phyloP scores from a whole-genome alignment of 2,329 filamentous ascomycete genomes.

The Xylariaceae sp. region DNA sequence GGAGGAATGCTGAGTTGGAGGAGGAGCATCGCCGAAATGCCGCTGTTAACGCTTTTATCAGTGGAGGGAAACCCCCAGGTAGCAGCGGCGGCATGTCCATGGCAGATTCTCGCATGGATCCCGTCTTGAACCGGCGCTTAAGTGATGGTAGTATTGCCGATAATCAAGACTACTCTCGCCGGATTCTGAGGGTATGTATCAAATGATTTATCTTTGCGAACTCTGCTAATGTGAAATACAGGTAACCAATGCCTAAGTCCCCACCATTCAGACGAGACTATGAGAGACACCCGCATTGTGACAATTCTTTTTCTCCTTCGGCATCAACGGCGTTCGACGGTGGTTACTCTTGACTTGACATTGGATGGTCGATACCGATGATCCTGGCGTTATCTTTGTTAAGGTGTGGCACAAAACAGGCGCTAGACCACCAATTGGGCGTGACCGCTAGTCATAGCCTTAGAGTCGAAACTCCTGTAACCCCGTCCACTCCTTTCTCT shows the following conservation, averaged over 20 bases:
- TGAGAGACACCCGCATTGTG: constrained; percentile 43
- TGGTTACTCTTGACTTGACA: constrained; percentile 41
- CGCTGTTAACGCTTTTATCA: constrained; percentile 78
- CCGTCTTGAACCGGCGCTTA: constrained; percentile 82
- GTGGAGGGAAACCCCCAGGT: constrained; percentile 65
- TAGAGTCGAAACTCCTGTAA: constrained; percentile 30
- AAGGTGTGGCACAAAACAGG: constrained; percentile 38
- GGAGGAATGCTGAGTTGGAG: constrained; percentile 78
- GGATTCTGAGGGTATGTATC: constrained; percentile 84
- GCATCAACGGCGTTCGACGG: constrained; percentile 47
- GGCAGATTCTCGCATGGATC: constrained; percentile 85
- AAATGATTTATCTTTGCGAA: not conserved
- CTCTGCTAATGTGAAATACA: constrained; percentile 25
- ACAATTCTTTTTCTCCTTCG: constrained; percentile 40
- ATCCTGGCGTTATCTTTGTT: constrained; percentile 45
- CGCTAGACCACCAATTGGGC: constrained; percentile 32
- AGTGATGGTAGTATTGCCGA: constrained; percentile 97
- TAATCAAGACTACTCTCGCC: constrained; percentile 94
- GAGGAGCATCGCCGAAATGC: constrained; percentile 85
- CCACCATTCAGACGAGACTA: constrained; percentile 41
- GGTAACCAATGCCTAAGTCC: constrained; percentile 45
- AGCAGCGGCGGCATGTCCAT: constrained; percentile 73
- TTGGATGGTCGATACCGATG: constrained; percentile 42
- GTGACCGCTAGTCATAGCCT: constrained; percentile 31
- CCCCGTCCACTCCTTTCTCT: constrained; percentile 43